Evolutionary conservation across 2,329 filamentous ascomycete genomes (phyloP).

Genomic region (Huntiella savannae): DNA sequence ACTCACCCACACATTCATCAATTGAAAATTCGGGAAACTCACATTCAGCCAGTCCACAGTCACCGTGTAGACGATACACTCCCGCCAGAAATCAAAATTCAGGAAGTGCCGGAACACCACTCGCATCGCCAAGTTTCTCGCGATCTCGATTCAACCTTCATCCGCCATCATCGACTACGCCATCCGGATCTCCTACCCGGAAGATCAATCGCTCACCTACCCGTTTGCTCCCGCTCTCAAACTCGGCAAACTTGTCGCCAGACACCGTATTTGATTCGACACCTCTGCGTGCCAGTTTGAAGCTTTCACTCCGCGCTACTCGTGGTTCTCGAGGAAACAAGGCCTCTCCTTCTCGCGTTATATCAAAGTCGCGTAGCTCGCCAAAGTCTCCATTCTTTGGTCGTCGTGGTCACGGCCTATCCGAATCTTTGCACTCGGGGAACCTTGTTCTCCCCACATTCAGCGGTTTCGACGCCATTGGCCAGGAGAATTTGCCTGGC

Average conservation of each 20-base stretch:
- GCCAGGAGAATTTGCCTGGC: constrained; percentile 23
- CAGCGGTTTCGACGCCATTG: constrained; percentile 13
- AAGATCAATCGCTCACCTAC: constrained; percentile 9
- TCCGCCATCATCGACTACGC: constrained; percentile 3
- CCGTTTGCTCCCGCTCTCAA: constrained; percentile 9
- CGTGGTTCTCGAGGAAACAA: constrained; percentile 34
- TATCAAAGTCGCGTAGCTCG: constrained; percentile 47
- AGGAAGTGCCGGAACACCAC: constrained; percentile 3
- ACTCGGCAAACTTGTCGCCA: constrained; percentile 29
- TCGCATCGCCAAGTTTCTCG: constrained; percentile 3
- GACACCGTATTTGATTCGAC: constrained; percentile 35
- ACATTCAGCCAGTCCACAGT: constrained; percentile 31
- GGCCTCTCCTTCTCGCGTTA: constrained; percentile 29
- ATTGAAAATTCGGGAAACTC: constrained; percentile 33
- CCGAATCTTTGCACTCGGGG: constrained; percentile 48
- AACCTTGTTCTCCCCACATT: constrained; percentile 35
- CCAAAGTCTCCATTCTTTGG: constrained; percentile 55
- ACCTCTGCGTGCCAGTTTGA: constrained; percentile 32
- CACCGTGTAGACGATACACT: constrained; percentile 27
- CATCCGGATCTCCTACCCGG: constrained; percentile 14
- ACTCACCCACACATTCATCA: constrained; percentile 3
- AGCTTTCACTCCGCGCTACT: constrained; percentile 44
- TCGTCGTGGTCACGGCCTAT: constrained; percentile 44
- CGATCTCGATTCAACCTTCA: constrained; percentile 3
- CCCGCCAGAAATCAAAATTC: constrained; percentile 10